phyloP scores from a whole-genome alignment of 176 grass and related monocot genomes.

The Paspalum vaginatum region DNA sequence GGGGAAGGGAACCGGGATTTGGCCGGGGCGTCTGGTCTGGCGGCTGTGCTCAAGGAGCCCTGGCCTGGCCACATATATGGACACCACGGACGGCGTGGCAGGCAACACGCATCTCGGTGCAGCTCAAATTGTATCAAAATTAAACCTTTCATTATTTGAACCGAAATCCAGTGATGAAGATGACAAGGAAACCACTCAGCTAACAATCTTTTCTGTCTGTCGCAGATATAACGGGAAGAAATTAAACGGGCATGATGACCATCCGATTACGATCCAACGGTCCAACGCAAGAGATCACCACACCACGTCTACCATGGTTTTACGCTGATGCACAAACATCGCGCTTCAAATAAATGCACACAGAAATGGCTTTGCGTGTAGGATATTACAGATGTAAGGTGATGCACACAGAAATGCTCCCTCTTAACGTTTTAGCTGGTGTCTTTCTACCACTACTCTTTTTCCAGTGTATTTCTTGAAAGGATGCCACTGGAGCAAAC shows the following conservation, averaged over 20 bases:
- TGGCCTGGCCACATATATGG: background rate
- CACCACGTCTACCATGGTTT: background rate
- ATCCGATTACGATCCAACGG: background rate
- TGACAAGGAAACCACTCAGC: background rate
- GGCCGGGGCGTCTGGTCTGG: no score
- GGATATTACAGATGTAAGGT: background rate
- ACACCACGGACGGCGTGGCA: background rate
- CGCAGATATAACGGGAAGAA: no score
- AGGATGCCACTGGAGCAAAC: slow-evolving; percentile 11
- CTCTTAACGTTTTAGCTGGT: background rate
- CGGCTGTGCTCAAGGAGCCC: no score
- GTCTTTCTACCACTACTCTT: background rate
- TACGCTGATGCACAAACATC: background rate
- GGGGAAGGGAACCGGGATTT: no score
- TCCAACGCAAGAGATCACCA: background rate
- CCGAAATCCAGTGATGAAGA: background rate
- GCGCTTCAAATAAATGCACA: background rate
- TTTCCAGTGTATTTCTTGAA: no score
- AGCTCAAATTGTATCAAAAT: background rate
- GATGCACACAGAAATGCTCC: background rate
- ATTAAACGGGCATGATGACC: background rate
- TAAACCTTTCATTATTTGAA: background rate
- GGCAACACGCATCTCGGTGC: background rate
- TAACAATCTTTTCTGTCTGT: background rate
- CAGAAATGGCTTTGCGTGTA: background rate